phyloP scores from a whole-genome alignment of 1,284 basidiomycete genomes.

The Ustilago hordei region DNA sequence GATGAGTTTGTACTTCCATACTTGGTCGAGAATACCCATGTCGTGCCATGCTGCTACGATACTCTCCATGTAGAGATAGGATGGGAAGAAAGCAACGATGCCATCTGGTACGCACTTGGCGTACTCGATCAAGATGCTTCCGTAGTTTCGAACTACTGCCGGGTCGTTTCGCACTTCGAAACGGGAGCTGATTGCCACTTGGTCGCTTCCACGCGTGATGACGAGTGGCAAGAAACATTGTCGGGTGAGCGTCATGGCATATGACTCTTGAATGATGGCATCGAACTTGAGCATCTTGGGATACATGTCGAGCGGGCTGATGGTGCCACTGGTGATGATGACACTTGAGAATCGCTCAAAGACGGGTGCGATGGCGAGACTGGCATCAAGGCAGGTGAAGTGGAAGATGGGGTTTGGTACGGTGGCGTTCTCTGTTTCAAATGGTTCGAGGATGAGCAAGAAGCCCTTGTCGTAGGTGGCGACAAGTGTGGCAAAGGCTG shows the following conservation, averaged over 20 bases:
- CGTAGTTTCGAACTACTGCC: slow-evolving; percentile 98
- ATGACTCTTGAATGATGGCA: slow-evolving; percentile 95
- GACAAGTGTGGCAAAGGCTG: slow-evolving; percentile 94
- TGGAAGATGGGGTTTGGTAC: slow-evolving; percentile 99
- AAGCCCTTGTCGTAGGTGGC: slow-evolving; percentile 99
- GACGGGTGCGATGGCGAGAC: slow-evolving; percentile 95
- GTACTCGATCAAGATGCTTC: slow-evolving; percentile 97
- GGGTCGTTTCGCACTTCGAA: slow-evolving; percentile 99
- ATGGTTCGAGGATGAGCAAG: slow-evolving; percentile 95
- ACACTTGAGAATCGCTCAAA: slow-evolving; percentile 99
- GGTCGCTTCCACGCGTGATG: slow-evolving; percentile 96
- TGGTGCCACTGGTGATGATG: slow-evolving; percentile 98
- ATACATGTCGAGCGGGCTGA: slow-evolving; percentile 99
- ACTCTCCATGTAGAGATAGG: slow-evolving; percentile 99
- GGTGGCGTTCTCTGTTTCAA: slow-evolving; percentile 97
- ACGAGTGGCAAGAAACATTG: slow-evolving; percentile 98
- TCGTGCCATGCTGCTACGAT: slow-evolving; percentile 99
- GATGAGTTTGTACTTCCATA: slow-evolving; percentile 99
- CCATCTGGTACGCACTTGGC: slow-evolving; percentile 98
- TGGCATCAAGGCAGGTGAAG: slow-evolving; percentile 96
- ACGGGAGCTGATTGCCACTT: slow-evolving; percentile 97
- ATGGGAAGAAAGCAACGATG: slow-evolving; percentile 99
- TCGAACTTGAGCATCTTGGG: slow-evolving; percentile 99
- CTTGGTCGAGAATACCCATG: slow-evolving; percentile 99
- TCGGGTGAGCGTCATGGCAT: slow-evolving; percentile 96